phyloP scores from a whole-genome alignment of 2,329 filamentous ascomycete species.

The Hansfordia pulvinata region DNA sequence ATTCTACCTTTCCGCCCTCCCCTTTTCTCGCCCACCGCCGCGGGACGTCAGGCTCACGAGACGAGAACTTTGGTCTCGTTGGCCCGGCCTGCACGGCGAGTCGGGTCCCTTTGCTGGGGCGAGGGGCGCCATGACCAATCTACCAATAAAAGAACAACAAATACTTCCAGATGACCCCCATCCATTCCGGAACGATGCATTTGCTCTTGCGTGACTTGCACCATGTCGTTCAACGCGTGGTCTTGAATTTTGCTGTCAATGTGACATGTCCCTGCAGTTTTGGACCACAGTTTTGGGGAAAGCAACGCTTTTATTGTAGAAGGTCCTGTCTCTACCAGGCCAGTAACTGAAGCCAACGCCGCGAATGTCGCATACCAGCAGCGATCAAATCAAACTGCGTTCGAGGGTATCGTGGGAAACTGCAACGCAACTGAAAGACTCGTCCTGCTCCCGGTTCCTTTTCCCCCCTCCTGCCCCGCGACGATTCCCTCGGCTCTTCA shows the following conservation, averaged over 20 bases:
- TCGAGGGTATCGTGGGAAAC: too few species aligned
- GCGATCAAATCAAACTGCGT: too few species aligned
- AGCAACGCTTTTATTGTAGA: too few species aligned
- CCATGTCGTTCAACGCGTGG: not conserved
- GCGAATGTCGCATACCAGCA: too few species aligned
- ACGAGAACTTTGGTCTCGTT: not conserved
- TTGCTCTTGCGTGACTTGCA: not conserved
- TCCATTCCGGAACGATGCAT: slow-evolving; percentile 12
- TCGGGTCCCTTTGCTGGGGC: not conserved
- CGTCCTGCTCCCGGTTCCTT: too few species aligned
- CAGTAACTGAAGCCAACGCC: too few species aligned
- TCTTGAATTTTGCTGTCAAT: not conserved
- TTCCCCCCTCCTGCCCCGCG: too few species aligned
- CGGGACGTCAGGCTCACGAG: not conserved
- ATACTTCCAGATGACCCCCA: not conserved
- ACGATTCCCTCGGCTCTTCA: too few species aligned
- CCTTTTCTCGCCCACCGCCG: too few species aligned
- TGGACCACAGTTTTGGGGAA: not conserved
- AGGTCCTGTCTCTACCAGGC: too few species aligned
- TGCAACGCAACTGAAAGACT: too few species aligned
- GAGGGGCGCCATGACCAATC: not conserved
- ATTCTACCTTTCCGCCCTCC: too few species aligned
- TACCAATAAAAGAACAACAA: not conserved
- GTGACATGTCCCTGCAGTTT: not conserved
- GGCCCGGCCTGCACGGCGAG: not conserved